phyloP scores from a whole-genome alignment of 306 rosid genomes.

The Corylus avellana region DNA sequence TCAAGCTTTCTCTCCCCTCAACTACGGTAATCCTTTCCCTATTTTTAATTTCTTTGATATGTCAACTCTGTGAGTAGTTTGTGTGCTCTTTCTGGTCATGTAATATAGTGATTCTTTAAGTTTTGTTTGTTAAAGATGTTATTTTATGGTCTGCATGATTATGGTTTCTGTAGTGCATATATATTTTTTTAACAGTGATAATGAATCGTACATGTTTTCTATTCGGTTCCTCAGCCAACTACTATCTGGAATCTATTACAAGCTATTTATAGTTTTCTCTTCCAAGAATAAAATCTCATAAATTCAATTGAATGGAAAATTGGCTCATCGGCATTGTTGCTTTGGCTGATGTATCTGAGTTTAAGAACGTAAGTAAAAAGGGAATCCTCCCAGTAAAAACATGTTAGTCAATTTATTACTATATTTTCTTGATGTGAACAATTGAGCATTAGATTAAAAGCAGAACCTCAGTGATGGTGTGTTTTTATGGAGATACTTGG shows the following conservation, averaged over 20 bases:
- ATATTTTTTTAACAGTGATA: neutral
- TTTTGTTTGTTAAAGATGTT: neutral
- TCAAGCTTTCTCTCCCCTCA: no score
- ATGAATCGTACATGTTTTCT: neutral
- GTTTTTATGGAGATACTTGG: neutral
- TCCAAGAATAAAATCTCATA: neutral
- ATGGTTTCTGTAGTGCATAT: neutral
- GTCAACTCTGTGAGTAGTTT: slow-evolving; percentile 49
- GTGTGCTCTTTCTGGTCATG: neutral
- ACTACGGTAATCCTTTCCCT: no score
- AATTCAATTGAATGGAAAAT: neutral
- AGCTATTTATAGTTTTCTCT: neutral
- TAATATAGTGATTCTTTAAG: neutral
- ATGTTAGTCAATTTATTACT: neutral
- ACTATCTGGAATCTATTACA: no score
- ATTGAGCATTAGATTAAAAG: neutral
- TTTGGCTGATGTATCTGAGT: neutral
- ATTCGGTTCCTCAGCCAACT: neutral
- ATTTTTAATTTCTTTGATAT: no score
- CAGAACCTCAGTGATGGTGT: neutral
- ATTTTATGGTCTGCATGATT: neutral
- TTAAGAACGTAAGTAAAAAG: neutral
- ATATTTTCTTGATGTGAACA: neutral
- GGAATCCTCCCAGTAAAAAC: neutral
- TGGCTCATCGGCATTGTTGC: neutral